Base-by-base conservation (phyloP, 2,329 filamentous ascomycete species). In the Monilinia aucupariae region DNA sequence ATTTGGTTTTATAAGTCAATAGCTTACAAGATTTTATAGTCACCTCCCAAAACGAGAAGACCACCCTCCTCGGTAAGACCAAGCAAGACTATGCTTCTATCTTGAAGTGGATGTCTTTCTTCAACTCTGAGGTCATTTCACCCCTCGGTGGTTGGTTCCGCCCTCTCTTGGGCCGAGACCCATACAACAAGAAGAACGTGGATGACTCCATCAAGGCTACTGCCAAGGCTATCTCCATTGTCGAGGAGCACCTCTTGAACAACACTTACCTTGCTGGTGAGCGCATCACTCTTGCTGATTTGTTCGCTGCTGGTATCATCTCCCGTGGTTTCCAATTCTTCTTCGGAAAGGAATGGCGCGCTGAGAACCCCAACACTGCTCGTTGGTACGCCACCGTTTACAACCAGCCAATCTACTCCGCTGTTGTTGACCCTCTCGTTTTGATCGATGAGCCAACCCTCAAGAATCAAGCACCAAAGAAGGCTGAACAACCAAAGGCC, bases 31-130 rank as follows among this genome's bases (percentile, higher is more conserved):
- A 2, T 47, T 69, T 64, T 66, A 67, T 75, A 97, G 94, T 99
- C 77, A 92, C 94, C 74, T 97, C 94, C 73, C 94, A 99, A 83
- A 99, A 99, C 79, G 94, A 97, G 88, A 97, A 97, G 89, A 99
- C 94, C 74, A 96, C 92, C 72, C 92, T 99, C 71, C 87, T 99
- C 74, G 94, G 94, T 76, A 97, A 97, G 89, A 99, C 92, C 82
- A 99, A 99, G 89, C 93, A 99, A 84, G 94, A 99, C 87, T 92
- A 81, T 61, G 94, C 94, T 73, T 92, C 92, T 72, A 99, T 99
- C 79, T 84, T 99, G 77, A 91, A 90, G 80, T 99, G 94, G 94
- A 87, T 97, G 88, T 97, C 93, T 70, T 97, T 88, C 81, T 90
- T 89, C 85, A 99, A 97, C 87, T 77, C 80, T 65, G 93, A 99